Evolutionary conservation across 2,329 filamentous ascomycete species (phyloP), one percentile per base, ranked within the genome.

Genomic region (Aspergillus felis): DNA sequence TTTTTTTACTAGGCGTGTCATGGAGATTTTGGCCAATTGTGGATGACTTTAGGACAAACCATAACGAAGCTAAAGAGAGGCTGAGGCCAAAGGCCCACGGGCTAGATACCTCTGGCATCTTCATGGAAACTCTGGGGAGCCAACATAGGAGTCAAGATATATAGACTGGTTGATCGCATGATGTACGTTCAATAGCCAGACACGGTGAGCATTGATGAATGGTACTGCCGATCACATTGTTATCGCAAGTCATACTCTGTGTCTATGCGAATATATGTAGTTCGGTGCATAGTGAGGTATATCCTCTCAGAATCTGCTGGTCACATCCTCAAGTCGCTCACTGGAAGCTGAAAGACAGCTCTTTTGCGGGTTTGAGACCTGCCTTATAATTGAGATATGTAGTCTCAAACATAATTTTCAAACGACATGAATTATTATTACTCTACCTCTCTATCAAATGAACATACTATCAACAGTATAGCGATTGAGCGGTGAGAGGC

Each of bases 401-500:
- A 38, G 14, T 38, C 32, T n/a, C 14, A 17, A 17, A 7, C 32
- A 46, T 46, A 46, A 12, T 24, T 1, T 24, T 46, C 12, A 9
- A 24, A 46, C n/a, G 10, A 46, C n/a, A 10, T 20, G 10, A 1
- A 14, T 46, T 46, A 24, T 24, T 20, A n/a, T 24, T 20, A n/a
- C 22, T 20, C 10, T 20, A 1, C 8, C 22, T 22, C 22, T 22
- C 22, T 22, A 22, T 2, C 1, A 46, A 3, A 46, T 28, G 28
- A 42, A 29, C 41, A 41, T 54, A 44, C 14, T 14, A 7, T 12
- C 32, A 14, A 14, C 20, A 27, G 44, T 7, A 17, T 47, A 3
- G 7, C 17, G 8, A 12, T 14, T 42, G 51, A 52, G 63, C 61
- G 57, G 63, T 62, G 53, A 53, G 29, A 2, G 1, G 6, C 10